Evolutionary conservation across 2,329 filamentous ascomycete species (phyloP), one percentile per base, ranked within the genome.

Genomic region (Metarhizium robertsii): DNA sequence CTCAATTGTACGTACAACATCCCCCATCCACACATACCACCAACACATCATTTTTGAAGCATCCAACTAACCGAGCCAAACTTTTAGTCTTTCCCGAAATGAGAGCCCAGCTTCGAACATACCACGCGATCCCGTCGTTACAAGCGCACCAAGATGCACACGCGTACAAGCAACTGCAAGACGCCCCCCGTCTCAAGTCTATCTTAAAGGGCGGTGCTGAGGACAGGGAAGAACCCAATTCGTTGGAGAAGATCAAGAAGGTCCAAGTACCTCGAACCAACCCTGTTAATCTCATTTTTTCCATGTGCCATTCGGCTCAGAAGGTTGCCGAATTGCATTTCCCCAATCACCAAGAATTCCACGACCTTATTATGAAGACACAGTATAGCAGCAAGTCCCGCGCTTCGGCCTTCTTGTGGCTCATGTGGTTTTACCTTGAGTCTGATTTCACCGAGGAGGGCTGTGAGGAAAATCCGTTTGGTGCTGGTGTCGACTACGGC

Each of bases 341-440:
- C 68, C 87, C 87, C 11, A 80, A 85, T 6, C 84, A 85, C 1
- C 83, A 86, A 61, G 94, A 99, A 70, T 97, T 99, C 69, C 95
- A 96, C 69, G 94, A 99, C 65, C 80, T 99, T 16, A 87, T 99
- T 64, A 97, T 97, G 92, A 86, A 90, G 66, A 86, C 86, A 1
- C 87, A 88, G 29, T 80, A 90, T 58, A 90, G 86, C 56, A 97
- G 92, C 70, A 74, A 78, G 61, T 95, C 90, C 59, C 83, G 94
- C 59, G 92, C 94, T 1, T 85, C 77, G 48, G 92, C 92, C 0
- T 99, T 99, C 63, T 74, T 99, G 20, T 99, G 94, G 94, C 77
- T 99, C 60, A 95, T 99, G 85, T 99, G 94, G 94, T 96, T 94
- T 77, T 97, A 99, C 67, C 80, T 99, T 18, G 94, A 99, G 69